Evolutionary conservation across 202 grass and related monocot species (phyloP), one percentile per base, ranked within the genome.

Genomic region (Schoenoplectus tabernaemontani): DNA sequence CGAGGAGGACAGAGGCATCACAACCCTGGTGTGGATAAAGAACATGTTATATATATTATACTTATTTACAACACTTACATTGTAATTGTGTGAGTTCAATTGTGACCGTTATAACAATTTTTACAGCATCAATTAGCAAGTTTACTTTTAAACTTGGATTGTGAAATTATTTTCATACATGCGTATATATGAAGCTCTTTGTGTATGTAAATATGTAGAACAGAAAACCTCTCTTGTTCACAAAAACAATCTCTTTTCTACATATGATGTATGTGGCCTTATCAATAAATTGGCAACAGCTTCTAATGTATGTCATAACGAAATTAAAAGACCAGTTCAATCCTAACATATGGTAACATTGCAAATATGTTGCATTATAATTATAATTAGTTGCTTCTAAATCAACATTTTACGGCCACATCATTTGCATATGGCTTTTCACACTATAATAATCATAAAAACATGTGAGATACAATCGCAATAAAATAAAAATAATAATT

Each of bases 1-100:
- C 85, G 0, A 96, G 82, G 0, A 96, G 75, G 1, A 96, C 62
- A 0, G 92, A 96, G 0, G 47, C 91, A 11, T 94, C 85, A 28
- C 89, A 95, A 1, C 92, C 92, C 91, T 93, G 28, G 1, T 39
- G 30, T 5, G 16, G 2, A 26, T 24, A 46, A 10, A 28, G 0
- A 70, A 23, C 15, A 47, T 26, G 42, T 1, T 71, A 3, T 4
- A 60, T 12, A n/a, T 62, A 32, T 7, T 30, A 17, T 9, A 7
- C 10, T 50, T 3, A 72, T 1, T 68, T 26, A 13, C 22, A 26
- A 30, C 23, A 50, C 23, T 71, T 22, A 30, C 8, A 12, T 3
- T 8, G 20, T 71, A 48, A 12, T 46, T 26, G 0, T 48, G 44
- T 71, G 26, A 15, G 24, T 44, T 20, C 26, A 60, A 16, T 62